Base-by-base conservation (phyloP, 176 grass and related monocot species). In the Aegilops tauschii region DNA sequence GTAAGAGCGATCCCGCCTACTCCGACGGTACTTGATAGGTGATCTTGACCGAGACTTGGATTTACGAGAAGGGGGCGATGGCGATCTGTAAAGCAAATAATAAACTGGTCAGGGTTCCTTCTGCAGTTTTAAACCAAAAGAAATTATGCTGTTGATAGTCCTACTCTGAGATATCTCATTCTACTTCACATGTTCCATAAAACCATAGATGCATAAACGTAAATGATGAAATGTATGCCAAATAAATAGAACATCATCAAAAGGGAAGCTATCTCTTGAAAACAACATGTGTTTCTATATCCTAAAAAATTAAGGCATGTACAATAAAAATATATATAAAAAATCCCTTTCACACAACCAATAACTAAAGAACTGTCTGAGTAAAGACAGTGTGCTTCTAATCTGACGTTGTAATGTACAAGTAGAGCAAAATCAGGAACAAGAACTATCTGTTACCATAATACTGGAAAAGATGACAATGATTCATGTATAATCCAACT, bases 41-140 rank as follows among this genome's bases (percentile, higher is more conserved):
- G 97, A 98, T 67, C 94, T 88, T 84, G 97, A 98, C 40, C 88
- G 90, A 78, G 95, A 92, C 81, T 91, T 90, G 40, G 96, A 98
- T 89, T 79, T 91, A 20, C 69, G 87, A 28, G 63, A 67, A 73
- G 63, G 52, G 2, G 84, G 88, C 80, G 93, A 94, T 61, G 90
- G 93, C 12, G 96, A 98, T 86, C 96, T 98, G 84, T 44, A 83
- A 85, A 91, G 80, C 63, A 70, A 85, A 77, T 61, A 87, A 83
- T 66, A 85, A 83, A 82, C 59, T 17, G 8, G 30, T 92, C 39
- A 92, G 62, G 21, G 28, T n/a, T 47, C 7, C n/a, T 63, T 79
- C 36, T 80, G 42, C 16, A 80, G 42, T 72, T 85, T 79, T 81
- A 83, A 90, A 82, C 3, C 31, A 56, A 61, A 87, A 84, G 11